Percentiles rank a stretch among this genome's conserved stretches.
Evolutionary conservation across 345 rosid genomes (phyloP).

Genomic region (Arabis alpina): DNA sequence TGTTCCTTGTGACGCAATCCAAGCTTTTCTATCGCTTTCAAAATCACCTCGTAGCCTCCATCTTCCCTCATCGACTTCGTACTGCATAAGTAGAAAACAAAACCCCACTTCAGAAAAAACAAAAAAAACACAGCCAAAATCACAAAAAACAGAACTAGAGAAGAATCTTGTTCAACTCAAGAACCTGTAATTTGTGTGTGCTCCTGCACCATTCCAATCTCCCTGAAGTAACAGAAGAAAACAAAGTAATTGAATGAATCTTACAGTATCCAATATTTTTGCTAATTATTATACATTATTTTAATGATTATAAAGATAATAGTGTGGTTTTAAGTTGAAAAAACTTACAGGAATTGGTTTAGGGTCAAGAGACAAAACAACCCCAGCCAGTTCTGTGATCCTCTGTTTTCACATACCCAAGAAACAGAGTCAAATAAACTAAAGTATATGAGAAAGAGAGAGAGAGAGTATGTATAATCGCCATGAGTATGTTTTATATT

Average conservation of each 20-base stretch:
- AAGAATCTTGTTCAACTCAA: neutral
- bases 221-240: constrained; percentile 46
- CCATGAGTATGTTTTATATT: neutral
- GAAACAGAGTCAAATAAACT: constrained; percentile 23
- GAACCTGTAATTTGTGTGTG: constrained; percentile 86
- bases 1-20: constrained; percentile 75
- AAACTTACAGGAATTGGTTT: constrained; percentile 70
- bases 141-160: constrained; percentile 1
- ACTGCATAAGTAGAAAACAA: constrained; percentile 32
- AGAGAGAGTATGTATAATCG: neutral
- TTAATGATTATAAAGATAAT: no score
- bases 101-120: neutral
- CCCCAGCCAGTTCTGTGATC: constrained; percentile 80
- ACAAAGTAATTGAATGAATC: neutral
- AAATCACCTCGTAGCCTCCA: constrained; percentile 66
- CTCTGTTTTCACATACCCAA: constrained; percentile 51
- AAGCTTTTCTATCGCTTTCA: constrained; percentile 78
- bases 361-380: constrained; percentile 77
- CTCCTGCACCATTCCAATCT: constrained; percentile 98
- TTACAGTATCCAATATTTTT: neutral
- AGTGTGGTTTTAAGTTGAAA: no score
- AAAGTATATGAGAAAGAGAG: neutral
- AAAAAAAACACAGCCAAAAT: neutral
- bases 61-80: constrained; percentile 85
- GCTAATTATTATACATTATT: neutral